Conservation (phyloP, 225 moss, liverwort and hornwort species). For the Asterella californica region DNA sequence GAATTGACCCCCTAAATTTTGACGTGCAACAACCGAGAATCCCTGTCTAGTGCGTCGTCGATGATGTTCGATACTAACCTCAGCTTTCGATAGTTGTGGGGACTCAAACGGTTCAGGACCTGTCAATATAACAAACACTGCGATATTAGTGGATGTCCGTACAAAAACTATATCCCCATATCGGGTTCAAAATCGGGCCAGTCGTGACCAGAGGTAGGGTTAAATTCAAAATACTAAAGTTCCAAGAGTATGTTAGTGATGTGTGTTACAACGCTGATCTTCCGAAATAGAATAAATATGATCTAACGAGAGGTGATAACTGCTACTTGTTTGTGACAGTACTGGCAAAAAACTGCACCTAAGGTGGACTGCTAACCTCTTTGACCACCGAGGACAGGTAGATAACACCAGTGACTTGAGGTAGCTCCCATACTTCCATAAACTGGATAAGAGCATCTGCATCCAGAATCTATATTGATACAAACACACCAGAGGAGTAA, state of each 20-base stretch:
- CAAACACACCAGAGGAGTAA: background rate
- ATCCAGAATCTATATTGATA: constrained; percentile 37
- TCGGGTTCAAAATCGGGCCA: too few relatives aligned
- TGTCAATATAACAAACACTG: background rate
- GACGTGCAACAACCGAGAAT: background rate
- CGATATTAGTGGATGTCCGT: background rate
- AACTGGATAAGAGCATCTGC: constrained; percentile 42
- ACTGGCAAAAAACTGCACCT: background rate
- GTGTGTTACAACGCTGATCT: background rate
- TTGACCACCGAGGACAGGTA: constrained; percentile 44
- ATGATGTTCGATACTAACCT: constrained; percentile 13
- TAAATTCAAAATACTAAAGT: background rate
- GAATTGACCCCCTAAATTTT: background rate
- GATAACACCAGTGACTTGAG: constrained; percentile 46
- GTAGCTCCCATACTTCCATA: constrained; percentile 51
- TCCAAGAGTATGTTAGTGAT: background rate
- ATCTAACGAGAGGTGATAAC: too few relatives aligned
- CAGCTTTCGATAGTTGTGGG: constrained; percentile 35
- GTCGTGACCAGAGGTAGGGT: background rate
- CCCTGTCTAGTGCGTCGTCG: background rate
- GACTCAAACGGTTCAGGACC: constrained; percentile 30
- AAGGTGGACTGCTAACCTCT: constrained; percentile 25
- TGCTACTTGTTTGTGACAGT: background rate
- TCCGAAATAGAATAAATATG: background rate
- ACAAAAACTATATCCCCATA: background rate